phyloP scores from a whole-genome alignment of 495 filamentous ascomycete genomes.

The Amniculicola lignicola region DNA sequence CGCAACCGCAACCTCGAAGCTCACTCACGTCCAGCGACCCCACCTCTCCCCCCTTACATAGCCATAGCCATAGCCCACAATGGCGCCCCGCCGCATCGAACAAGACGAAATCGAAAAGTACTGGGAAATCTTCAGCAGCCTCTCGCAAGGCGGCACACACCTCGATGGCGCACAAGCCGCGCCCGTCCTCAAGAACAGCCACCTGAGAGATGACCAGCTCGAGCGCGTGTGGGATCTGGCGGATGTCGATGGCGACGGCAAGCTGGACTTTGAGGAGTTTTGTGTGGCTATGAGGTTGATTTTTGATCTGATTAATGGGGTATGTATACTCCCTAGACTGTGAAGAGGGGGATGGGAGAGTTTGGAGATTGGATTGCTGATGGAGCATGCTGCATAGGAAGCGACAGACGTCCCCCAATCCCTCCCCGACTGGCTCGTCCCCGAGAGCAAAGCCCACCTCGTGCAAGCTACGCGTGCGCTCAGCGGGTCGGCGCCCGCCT shows the following conservation, averaged over 20 bases:
- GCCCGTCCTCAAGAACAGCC: constrained; percentile 91
- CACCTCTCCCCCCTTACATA: not conserved
- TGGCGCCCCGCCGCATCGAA: constrained; percentile 76
- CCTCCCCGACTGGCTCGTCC: constrained; percentile 92
- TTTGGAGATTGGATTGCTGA: not conserved
- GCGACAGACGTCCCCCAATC: constrained; percentile 75
- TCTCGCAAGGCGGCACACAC: constrained; percentile 76
- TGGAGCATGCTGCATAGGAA: constrained; percentile 60
- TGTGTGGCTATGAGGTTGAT: constrained; percentile 98
- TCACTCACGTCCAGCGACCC: too few relatives aligned
- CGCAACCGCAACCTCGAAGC: too few relatives aligned
- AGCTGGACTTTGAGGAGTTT: constrained; percentile 98
- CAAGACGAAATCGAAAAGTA: constrained; percentile 95
- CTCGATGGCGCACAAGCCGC: constrained; percentile 89
- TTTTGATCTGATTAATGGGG: constrained; percentile 94
- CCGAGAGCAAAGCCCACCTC: constrained; percentile 93
- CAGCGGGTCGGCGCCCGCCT: constrained; percentile 67
- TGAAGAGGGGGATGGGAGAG: not conserved
- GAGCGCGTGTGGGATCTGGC: constrained; percentile 97
- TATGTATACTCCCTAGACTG: constrained; percentile 45
- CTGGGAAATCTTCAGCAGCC: constrained; percentile 95
- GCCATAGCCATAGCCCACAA: constrained; percentile 18
- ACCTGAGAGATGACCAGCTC: constrained; percentile 87
- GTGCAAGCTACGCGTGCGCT: constrained; percentile 86
- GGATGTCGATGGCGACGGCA: constrained; percentile 94